Percentiles rank a stretch among this genome's conserved stretches.
Conservation (phyloP, 1,284 basidiomycete species). For the Ganoderma boninense region DNA sequence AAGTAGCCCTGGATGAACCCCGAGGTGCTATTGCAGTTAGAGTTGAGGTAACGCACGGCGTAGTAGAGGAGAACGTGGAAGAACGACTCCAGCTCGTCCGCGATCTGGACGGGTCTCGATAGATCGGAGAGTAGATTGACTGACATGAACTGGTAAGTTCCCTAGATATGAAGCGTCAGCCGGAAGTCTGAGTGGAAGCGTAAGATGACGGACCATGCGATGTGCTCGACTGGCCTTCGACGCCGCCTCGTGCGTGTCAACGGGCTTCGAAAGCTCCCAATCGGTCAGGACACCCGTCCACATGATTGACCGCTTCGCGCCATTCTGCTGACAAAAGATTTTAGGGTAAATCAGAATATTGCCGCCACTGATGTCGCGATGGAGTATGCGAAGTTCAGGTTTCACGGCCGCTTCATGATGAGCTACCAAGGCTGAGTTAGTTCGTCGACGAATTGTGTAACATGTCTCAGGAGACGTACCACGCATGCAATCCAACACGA, state of each 20-base stretch:
- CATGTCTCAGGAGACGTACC: slow-evolving; percentile 8
- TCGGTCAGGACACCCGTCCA: slow-evolving; percentile 14
- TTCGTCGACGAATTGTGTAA: background rate
- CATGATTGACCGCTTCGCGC: background rate
- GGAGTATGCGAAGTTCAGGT: background rate
- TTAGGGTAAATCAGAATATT: slow-evolving; percentile 14
- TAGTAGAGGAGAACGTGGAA: slow-evolving; percentile 19
- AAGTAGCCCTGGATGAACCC: background rate
- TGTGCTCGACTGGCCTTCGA: background rate
- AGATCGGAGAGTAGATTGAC: background rate
- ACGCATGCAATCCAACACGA: slow-evolving; percentile 17
- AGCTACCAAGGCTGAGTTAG: background rate
- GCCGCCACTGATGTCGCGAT: slow-evolving; percentile 17
- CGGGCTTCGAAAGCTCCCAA: slow-evolving; percentile 16
- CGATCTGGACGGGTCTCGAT: background rate
- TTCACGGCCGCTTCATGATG: slow-evolving; percentile 8
- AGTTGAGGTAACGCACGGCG: background rate
- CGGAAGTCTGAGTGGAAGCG: background rate
- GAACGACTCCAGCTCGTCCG: slow-evolving; percentile 22
- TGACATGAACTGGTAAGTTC: slow-evolving; percentile 18
- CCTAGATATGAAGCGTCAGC: slow-evolving; percentile 5
- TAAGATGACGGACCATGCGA: background rate
- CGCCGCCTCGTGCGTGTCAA: too few relatives aligned
- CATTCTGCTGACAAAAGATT: background rate
- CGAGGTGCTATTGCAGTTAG: background rate